A percentile compares a stretch with the other conserved stretches of the same genome.
Conservation (phyloP, 495 filamentous ascomycete species). For the Aspergillus asperescens region DNA sequence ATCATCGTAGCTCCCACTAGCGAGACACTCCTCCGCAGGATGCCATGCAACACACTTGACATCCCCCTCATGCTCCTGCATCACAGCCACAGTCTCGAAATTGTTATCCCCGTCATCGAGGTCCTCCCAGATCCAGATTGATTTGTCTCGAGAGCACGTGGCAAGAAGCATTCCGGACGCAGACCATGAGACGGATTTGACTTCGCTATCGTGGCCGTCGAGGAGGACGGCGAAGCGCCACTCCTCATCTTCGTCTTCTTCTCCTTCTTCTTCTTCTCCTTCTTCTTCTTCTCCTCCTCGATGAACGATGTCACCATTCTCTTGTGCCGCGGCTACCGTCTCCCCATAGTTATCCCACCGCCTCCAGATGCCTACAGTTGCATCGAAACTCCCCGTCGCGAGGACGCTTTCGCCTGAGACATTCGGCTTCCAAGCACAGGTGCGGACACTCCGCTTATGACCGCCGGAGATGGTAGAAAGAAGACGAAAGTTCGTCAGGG, state of each 20-base stretch:
- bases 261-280: conserved; percentile 7
- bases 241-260: conserved; percentile 62
- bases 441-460: conserved; percentile 80
- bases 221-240: conserved; percentile 86
- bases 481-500: conserved; percentile 68
- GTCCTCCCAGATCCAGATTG: conserved; percentile 99
- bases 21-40: conserved; percentile 73
- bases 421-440: conserved; percentile 78
- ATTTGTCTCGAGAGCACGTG: conserved; percentile 87
- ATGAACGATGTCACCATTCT: conserved; percentile 14
- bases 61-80: conserved; percentile 89
- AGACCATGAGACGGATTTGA: conserved; percentile 80
- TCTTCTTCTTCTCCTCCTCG: conserved; percentile 20
- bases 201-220: conserved; percentile 89
- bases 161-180: conserved; percentile 76
- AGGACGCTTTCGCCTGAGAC: conserved; percentile 61
- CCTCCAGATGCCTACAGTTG: conserved; percentile 83
- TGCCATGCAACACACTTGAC: conserved; percentile 94
- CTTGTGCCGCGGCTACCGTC: neutral
- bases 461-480: conserved; percentile 78
- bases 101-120: conserved; percentile 78
- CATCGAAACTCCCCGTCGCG: conserved; percentile 89
- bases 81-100: conserved; percentile 90
- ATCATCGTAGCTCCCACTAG: conserved; percentile 86
- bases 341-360: conserved; percentile 50